Evolutionary conservation across 805 yeast genomes (phyloP).

Genomic region (Ogataea dorogensis): DNA sequence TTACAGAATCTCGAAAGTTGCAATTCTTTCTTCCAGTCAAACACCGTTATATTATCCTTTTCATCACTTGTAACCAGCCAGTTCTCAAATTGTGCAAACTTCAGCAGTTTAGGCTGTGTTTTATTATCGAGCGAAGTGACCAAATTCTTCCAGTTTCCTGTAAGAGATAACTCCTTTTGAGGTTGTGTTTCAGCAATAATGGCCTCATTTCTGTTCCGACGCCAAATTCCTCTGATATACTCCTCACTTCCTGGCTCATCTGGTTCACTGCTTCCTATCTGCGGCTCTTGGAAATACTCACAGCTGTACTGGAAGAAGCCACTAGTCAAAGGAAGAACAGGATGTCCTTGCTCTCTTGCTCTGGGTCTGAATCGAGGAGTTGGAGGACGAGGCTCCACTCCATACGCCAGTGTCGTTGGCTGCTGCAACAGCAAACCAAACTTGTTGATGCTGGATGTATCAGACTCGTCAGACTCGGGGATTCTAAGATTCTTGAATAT

Average conservation of each 20-base stretch:
- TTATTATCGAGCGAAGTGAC: conserved; percentile 60
- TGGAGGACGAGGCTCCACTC: conserved; percentile 50
- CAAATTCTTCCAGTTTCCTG: conserved; percentile 81
- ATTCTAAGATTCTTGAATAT: conserved; percentile 27
- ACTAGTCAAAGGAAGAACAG: conserved; percentile 54
- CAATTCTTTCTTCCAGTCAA: conserved; percentile 77
- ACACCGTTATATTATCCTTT: conserved; percentile 75
- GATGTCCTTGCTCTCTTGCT: conserved; percentile 33
- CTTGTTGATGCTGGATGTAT: conserved; percentile 22
- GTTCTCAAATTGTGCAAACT: conserved; percentile 89
- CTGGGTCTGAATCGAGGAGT: conserved; percentile 52
- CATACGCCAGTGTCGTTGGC: conserved; percentile 33
- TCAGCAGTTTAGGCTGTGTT: conserved; percentile 75
- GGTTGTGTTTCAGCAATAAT: conserved; percentile 88
- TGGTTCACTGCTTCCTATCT: conserved; percentile 75
- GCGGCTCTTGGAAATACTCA: conserved; percentile 96
- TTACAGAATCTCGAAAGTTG: conserved; percentile 70
- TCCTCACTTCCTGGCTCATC: conserved; percentile 93
- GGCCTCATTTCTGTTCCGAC: conserved; percentile 82
- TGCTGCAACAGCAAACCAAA: conserved; percentile 28
- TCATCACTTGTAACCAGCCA: conserved; percentile 79
- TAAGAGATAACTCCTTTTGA: conserved; percentile 77
- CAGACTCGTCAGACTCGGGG: conserved; percentile 23
- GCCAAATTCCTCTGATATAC: conserved; percentile 80
- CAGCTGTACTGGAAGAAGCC: conserved; percentile 72